Evolutionary conservation across 768 basidiomycete genomes (phyloP).

Genomic region (Candolleomyces efflorescens): DNA sequence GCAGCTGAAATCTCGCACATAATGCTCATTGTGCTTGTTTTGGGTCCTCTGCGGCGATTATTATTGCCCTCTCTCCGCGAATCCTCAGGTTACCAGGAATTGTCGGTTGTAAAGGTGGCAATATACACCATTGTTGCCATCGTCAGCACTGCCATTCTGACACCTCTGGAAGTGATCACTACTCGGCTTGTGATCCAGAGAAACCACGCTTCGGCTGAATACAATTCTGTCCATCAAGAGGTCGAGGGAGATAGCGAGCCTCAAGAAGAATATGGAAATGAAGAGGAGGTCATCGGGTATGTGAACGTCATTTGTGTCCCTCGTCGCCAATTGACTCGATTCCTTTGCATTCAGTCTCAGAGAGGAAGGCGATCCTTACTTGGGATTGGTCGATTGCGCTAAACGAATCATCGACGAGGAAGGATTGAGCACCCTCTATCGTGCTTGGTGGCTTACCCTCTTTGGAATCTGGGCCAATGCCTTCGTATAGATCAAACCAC

Average conservation of each 20-base stretch:
- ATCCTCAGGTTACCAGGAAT: conserved; percentile 30
- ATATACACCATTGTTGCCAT: conserved; percentile 56
- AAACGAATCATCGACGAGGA: conserved; percentile 79
- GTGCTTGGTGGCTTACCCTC: conserved; percentile 84
- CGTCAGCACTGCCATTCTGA: conserved; percentile 53
- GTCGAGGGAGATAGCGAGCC: conserved; percentile 62
- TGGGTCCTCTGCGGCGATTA: conserved; percentile 43
- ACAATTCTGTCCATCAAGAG: conserved; percentile 72
- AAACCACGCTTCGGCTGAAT: conserved; percentile 74
- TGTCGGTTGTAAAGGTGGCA: conserved; percentile 46
- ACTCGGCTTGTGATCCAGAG: conserved; percentile 80
- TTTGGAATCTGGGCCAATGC: conserved; percentile 57
- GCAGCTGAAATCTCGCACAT: conserved; percentile 51
- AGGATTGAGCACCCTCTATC: conserved; percentile 67
- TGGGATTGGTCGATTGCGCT: conserved; percentile 68
- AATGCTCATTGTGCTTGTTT: conserved; percentile 39
- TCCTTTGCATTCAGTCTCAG: conserved; percentile 45
- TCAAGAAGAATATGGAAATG: conserved; percentile 57
- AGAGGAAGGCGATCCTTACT: conserved; percentile 75
- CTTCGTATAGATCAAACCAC: conserved; percentile 30
- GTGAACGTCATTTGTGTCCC: conserved; percentile 16
- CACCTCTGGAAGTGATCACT: conserved; percentile 77
- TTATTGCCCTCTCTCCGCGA: conserved; percentile 38
- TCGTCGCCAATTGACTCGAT: conserved; percentile 5
- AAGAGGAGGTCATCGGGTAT: conserved; percentile 85